Base-by-base conservation (phyloP, 1,139 yeast genomes). In the Saccharomyces pastorianus region DNA sequence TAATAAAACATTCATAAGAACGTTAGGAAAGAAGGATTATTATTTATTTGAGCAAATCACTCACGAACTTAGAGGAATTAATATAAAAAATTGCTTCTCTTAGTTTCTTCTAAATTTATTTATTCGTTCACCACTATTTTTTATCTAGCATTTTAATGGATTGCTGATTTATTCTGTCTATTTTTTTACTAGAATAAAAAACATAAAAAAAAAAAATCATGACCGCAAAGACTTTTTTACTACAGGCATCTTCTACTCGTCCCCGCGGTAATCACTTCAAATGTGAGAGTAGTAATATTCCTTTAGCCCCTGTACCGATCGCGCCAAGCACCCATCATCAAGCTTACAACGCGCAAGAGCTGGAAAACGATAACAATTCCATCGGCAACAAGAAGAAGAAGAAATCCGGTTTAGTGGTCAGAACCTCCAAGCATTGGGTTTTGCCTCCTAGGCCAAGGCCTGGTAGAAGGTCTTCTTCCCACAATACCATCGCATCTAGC, bases 381-480 rank as follows among this genome's bases (percentile, higher is more conserved):
- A 20, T 20, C 23, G 1, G 27, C 26, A 23, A 25, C n/a, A 42
- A 42, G n/a, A 25, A 42, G 6, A 42, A 42, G 27, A 50, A 46
- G 25, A 34, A 32, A 41, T 44, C 53, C 41, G 55, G 57, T 14
- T 51, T 58, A 25, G 59, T 61, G 9, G 59, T 64, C 17, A 58
- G 65, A 42, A 66, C 70, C 23, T 67, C 70, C 14, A 63, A 63
- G 51, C 67, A 64, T 55, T 67, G 71, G 71, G 67, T 67, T 44
- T 56, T 67, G 50, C 71, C 71, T 63, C 80, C 82, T 57, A 76
- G 80, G 71, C 79, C 80, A 75, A 78, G 79, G 68, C 77, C 82
- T 34, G 82, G 79, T 52, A 59, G 64, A 74, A 55, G 69, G 76
- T 60, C 51, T 54, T 55, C 52, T 34, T 52, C 51, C 9, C 49